Base-by-base conservation (phyloP, 2,329 filamentous ascomycete species). In the Meredithiella fracta region DNA sequence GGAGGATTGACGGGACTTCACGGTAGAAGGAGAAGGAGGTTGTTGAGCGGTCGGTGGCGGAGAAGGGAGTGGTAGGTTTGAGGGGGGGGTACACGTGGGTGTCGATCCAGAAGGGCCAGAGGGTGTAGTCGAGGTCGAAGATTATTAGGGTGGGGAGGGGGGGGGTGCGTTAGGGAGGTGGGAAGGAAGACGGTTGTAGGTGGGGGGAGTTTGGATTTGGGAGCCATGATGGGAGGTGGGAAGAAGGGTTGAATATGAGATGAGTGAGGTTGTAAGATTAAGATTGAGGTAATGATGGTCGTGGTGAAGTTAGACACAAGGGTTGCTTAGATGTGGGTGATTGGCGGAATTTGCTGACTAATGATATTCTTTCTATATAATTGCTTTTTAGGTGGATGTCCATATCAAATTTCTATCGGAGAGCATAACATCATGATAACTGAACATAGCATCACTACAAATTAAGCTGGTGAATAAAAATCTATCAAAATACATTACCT, bases 61-160 rank as follows among this genome's bases (percentile, higher is more conserved):
- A 68, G 60, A 63, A 65, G 59, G 65, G 71, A 69, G 67, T 68
- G 6, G 65, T 60, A 0, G 70, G 56, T 61, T 76, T 76, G 17
- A 95, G 70, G 0, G 89, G 90, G 5, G 81, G 77, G 23, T 80
- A 79, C 63, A 92, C 85, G 69, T 96, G 90, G 2, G 89, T 95
- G 72, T 97, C 92, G 1, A 94, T 83, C 91, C 91, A 97, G 70
- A 96, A 96, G 3, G 90, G 89, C 92, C 91, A 97, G n/a, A 97
- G 76, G 0, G 92, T 97, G 74, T 96, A 97, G 74, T 97, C 91
- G 60, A 97, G 80, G 40, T 97, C 92, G 71, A 97, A 96, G 60
- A 92, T 86, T 63, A 97, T 77, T 62, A 95, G 76, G 60, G 83
- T 81, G 0, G 90, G 90, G 1, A 95, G 77, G 0, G 88, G 86